Conservation (phyloP, 257 asterid species). For the Nicotiana sylvestris region DNA sequence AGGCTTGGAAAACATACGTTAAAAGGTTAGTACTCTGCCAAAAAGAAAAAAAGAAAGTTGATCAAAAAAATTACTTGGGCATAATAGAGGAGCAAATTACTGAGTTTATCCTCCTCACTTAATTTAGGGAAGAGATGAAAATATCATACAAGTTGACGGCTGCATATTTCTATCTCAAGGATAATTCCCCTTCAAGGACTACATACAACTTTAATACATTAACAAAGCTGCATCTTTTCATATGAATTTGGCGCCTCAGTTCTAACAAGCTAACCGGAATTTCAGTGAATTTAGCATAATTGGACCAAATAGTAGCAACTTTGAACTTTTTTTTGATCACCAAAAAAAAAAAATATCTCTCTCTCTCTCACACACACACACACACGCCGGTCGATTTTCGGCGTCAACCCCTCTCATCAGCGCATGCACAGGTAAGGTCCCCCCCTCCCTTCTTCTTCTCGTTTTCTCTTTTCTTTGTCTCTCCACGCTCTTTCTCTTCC, state of each 20-base stretch:
- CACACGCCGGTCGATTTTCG: no score
- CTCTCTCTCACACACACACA: no score
- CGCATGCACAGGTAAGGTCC: no score
- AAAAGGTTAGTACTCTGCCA: not conserved
- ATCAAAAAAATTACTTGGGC: not conserved
- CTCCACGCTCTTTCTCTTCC: no score
- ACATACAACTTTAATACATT: not conserved
- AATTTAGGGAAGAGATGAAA: not conserved
- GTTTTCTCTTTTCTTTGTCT: no score
- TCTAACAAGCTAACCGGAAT: not conserved
- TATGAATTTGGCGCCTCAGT: not conserved
- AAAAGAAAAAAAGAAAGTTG: no score
- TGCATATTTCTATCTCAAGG: not conserved
- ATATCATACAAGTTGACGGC: not conserved
- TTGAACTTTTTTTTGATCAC: no score
- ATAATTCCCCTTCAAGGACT: conserved; percentile 1
- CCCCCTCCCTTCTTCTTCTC: no score
- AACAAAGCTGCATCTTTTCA: not conserved
- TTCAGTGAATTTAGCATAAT: not conserved
- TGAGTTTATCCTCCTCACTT: not conserved
- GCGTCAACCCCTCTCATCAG: no score
- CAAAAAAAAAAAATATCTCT: no score
- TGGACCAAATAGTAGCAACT: not conserved
- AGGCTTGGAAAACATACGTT: not conserved
- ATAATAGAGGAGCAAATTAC: not conserved